These are phyloP conservation scores for Cryptococcus jaspeensis DNA, from an alignment of 1,284 basidiomycete species.

Conservation along the genomic window DNA sequence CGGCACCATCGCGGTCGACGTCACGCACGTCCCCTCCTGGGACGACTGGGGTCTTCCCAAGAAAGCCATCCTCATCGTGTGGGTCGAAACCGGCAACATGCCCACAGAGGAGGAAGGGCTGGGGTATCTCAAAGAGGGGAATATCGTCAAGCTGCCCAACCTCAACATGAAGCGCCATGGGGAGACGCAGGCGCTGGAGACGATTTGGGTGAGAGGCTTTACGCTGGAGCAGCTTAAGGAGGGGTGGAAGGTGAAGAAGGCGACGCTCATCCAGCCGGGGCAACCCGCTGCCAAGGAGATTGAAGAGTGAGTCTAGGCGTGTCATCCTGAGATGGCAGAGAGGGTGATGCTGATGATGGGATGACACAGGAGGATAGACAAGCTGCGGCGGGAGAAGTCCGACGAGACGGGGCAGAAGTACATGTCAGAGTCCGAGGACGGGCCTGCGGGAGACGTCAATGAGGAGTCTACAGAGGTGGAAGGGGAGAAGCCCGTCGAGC, in stretches of 20 bases:
- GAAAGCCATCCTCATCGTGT: slow-evolving; percentile 17
- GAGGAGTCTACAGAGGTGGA: too few relatives aligned
- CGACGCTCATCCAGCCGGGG: slow-evolving; percentile 2
- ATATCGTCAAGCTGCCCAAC: slow-evolving; percentile 28
- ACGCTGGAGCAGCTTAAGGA: slow-evolving; percentile 20
- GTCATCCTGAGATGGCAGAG: neutral
- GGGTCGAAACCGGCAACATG: slow-evolving; percentile 18
- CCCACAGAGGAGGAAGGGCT: slow-evolving; percentile 7
- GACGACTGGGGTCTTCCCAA: slow-evolving; percentile 15
- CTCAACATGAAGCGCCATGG: slow-evolving; percentile 27
- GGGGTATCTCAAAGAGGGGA: slow-evolving; percentile 17
- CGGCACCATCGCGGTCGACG: slow-evolving; percentile 24
- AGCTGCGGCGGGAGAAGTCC: neutral
- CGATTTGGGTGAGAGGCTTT: neutral
- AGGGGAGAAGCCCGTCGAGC: too few relatives aligned
- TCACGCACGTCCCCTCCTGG: slow-evolving; percentile 31
- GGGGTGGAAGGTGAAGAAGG: slow-evolving; percentile 23
- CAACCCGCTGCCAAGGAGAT: slow-evolving; percentile 26
- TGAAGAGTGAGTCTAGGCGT: slow-evolving; percentile 25
- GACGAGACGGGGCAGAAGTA: neutral
- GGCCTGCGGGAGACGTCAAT: too few relatives aligned
- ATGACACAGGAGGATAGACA: slow-evolving; percentile 16
- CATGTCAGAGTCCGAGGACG: too few relatives aligned
- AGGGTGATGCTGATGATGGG: slow-evolving; percentile 3
- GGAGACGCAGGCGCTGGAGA: slow-evolving; percentile 14